phyloP scores from a whole-genome alignment of 306 rosid genomes.

The Bauhinia variegata region DNA sequence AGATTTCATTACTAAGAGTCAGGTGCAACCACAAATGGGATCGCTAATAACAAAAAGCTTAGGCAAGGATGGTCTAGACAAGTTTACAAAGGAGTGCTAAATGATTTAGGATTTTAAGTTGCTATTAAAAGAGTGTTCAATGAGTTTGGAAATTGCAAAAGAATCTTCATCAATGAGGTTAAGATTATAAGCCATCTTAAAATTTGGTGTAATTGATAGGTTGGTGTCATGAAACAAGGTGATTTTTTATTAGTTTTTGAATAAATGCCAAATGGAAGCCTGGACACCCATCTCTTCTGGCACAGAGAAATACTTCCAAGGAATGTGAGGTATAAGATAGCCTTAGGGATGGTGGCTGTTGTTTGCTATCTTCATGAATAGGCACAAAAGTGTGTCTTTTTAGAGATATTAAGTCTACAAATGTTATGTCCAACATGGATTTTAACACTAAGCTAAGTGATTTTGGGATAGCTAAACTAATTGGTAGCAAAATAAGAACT shows the following conservation, averaged over 20 bases:
- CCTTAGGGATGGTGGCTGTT: conserved; percentile 32
- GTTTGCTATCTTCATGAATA: conserved; percentile 41
- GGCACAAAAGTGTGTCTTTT: conserved; percentile 32
- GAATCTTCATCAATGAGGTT: conserved; percentile 29
- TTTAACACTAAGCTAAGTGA: conserved; percentile 41
- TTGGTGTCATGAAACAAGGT: conserved; percentile 30
- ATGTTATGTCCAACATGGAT: conserved; percentile 29
- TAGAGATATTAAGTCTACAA: conserved; percentile 40
- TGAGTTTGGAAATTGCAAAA: conserved; percentile 14
- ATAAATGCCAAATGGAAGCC: conserved; percentile 38
- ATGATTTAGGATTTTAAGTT: conserved; percentile 8
- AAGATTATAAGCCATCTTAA: conserved; percentile 32
- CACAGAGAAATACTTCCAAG: conserved; percentile 15
- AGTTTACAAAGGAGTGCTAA: too few species aligned
- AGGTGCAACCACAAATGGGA: conserved; percentile 33
- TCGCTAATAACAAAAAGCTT: conserved; percentile 33
- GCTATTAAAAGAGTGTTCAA: conserved; percentile 42
- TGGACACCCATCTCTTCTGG: conserved; percentile 35
- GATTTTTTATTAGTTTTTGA: conserved; percentile 36
- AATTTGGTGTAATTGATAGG: conserved; percentile 38
- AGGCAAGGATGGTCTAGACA: too few species aligned
- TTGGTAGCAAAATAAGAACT: conserved; percentile 19
- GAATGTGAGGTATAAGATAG: conserved; percentile 31
- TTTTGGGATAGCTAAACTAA: conserved; percentile 38
- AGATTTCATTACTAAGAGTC: conserved; percentile 37